These are phyloP conservation scores for Kazachstania viticola DNA, from an alignment of 805 yeast species.

Conservation along the genomic window DNA sequence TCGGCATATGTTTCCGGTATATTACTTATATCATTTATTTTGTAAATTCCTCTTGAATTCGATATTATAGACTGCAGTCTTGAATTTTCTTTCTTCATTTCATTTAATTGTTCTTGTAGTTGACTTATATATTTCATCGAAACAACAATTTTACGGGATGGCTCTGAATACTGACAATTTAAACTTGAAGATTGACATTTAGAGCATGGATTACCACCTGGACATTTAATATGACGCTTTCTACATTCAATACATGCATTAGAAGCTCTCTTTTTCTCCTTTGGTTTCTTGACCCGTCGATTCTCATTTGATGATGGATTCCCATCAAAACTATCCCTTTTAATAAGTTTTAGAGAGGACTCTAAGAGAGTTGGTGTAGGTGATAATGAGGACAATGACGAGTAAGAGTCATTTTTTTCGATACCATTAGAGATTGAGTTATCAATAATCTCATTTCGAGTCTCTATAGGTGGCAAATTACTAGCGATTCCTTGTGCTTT, in stretches of 20 bases:
- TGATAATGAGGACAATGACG: too few species aligned
- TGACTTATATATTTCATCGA: constrained; percentile 58
- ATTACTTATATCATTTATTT: not conserved
- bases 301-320: too few species aligned
- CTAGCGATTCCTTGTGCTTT: too few species aligned
- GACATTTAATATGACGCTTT: constrained; percentile 62
- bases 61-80: constrained; percentile 31
- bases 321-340: too few species aligned
- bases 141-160: constrained; percentile 60
- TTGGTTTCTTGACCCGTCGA: not conserved
- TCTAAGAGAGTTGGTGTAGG: too few species aligned
- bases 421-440: too few species aligned
- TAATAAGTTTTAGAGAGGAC: too few species aligned
- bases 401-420: too few species aligned
- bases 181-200: constrained; percentile 46
- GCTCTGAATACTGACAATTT: constrained; percentile 60
- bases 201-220: constrained; percentile 65
- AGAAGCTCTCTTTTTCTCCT: constrained; percentile 11
- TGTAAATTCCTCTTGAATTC: not conserved
- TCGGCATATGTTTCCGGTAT: too few species aligned
- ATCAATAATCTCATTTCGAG: too few species aligned
- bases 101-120: constrained; percentile 55
- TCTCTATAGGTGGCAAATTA: too few species aligned
- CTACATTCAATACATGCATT: constrained; percentile 54
- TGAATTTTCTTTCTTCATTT: constrained; percentile 55